Base-by-base conservation (phyloP, 345 rosid genomes). In the Excoecaria agallocha region DNA sequence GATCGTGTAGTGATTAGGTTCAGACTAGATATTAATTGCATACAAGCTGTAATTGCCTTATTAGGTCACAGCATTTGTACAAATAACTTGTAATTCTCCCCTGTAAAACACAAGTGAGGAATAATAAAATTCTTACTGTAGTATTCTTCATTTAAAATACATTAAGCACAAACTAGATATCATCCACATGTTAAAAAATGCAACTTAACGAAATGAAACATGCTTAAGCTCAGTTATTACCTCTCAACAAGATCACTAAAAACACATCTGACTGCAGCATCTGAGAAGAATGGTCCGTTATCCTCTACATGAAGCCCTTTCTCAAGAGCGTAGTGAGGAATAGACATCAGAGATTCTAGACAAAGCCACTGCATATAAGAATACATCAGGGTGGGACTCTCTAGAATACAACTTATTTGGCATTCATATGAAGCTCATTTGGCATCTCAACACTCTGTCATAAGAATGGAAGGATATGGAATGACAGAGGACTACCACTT, bases 181-280 rank as follows among this genome's bases (percentile, higher is more conserved):
- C 10, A 39, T 38, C 12, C 30, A 50, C 39, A n/a, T 20, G 43
- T 38, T 35, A 1, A 16, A 65, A 43, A 25, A 3, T 35, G 56
- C n/a, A 11, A 39, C n/a, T 19, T 70, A 50, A 24, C 25, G 41
- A 70, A 56, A 38, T 6, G 55, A 24, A 64, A 69, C 22, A 54
- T 0, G n/a, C 11, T 43, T 58, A 59, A 45, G 56, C 54, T 58
- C 24, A 24, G 19, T 63, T 66, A 83, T 46, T 84, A 94, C 98
- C 97, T 94, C 76, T 92, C 97, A 75, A 90, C 84, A 82, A 89
- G 80, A 80, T 94, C 96, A 77, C 71, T 72, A 80, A 92, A 81
- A 58, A 87, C 81, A 80, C 60, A 69, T 83, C 84, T 81, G 67
- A 94, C 79, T 61, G 81, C 86, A 68, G 80, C 88, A 81, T 87